Evolutionary conservation across 83 land plant species (phyloP).

Genomic region (Diphasiastrum complanatum): DNA sequence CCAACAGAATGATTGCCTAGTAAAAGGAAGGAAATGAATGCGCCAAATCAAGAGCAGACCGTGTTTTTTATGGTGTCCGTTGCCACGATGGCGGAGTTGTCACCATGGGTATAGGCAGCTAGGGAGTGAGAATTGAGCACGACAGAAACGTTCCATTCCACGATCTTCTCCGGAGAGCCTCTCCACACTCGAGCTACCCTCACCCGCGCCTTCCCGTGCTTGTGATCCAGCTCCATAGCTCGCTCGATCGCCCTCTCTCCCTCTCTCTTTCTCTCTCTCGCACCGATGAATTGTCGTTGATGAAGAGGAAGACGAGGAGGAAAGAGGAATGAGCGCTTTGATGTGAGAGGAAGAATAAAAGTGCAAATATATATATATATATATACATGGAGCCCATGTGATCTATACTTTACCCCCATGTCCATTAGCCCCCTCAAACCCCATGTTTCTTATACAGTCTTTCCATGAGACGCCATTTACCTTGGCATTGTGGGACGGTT

Average conservation of each 20-base stretch:
- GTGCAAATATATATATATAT: too few species aligned
- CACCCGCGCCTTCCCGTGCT: constrained; percentile 83
- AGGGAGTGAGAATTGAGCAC: constrained; percentile 65
- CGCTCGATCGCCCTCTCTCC: constrained; percentile 4
- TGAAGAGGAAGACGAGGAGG: too few species aligned
- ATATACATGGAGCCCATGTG: too few species aligned
- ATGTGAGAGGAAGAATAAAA: too few species aligned
- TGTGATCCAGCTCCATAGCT: constrained; percentile 57
- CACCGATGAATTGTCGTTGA: too few species aligned
- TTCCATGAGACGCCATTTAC: too few species aligned
- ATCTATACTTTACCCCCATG: too few species aligned
- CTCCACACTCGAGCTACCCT: constrained; percentile 81
- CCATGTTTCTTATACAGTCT: too few species aligned
- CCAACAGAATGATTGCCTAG: not conserved
- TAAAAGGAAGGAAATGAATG: not conserved
- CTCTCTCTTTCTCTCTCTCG: too few species aligned
- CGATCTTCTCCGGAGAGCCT: constrained; percentile 38
- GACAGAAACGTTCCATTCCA: constrained; percentile 76
- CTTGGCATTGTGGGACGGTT: too few species aligned
- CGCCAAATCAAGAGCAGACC: constrained; percentile 29
- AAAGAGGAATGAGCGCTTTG: too few species aligned
- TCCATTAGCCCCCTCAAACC: too few species aligned
- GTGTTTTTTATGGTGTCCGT: constrained; percentile 98
- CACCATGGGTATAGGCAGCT: constrained; percentile 55
- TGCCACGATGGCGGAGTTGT: constrained; percentile 86